A percentile compares a stretch with the other conserved stretches of the same genome.
Conservation (phyloP, 129 eudicot species). For the Glebionis coronaria region DNA sequence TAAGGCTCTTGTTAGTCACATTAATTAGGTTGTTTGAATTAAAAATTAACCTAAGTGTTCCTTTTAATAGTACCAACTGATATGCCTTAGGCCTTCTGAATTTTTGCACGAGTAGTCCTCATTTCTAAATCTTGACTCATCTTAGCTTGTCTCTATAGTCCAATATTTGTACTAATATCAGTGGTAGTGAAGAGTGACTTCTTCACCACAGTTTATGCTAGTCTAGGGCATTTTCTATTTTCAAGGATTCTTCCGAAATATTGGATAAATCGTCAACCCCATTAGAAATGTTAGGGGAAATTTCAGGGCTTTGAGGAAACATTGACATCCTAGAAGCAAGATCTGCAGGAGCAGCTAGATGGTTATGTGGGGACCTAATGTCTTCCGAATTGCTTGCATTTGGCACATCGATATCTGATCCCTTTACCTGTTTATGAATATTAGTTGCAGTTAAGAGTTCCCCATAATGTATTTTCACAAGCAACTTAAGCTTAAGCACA, state of each 20-base stretch:
- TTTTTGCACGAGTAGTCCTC: conserved; percentile 38
- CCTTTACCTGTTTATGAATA: conserved; percentile 30
- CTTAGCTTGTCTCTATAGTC: background rate
- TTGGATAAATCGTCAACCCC: conserved; percentile 9
- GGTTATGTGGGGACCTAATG: conserved; percentile 50
- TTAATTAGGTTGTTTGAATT: conserved; percentile 18
- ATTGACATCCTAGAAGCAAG: conserved; percentile 49
- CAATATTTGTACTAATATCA: background rate
- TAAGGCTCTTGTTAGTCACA: conserved; percentile 33
- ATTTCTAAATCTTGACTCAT: conserved; percentile 19
- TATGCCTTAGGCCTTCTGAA: conserved; percentile 26
- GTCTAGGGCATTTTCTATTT: conserved; percentile 26
- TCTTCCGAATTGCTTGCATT: conserved; percentile 18
- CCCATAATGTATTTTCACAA: background rate
- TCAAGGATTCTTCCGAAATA: background rate
- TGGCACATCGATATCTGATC: conserved; percentile 18
- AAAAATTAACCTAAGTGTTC: conserved; percentile 10
- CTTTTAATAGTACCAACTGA: conserved; percentile 19
- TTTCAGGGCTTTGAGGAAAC: conserved; percentile 28
- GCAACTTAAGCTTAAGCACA: background rate
- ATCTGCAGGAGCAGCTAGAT: conserved; percentile 79
- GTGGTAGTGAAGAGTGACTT: conserved; percentile 39
- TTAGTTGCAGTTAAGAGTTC: conserved; percentile 28
- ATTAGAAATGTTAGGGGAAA: background rate
- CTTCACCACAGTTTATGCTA: conserved; percentile 20